Evolutionary conservation across 805 yeast genomes (phyloP).

Genomic region (Saccharomycopsis fodiens): DNA sequence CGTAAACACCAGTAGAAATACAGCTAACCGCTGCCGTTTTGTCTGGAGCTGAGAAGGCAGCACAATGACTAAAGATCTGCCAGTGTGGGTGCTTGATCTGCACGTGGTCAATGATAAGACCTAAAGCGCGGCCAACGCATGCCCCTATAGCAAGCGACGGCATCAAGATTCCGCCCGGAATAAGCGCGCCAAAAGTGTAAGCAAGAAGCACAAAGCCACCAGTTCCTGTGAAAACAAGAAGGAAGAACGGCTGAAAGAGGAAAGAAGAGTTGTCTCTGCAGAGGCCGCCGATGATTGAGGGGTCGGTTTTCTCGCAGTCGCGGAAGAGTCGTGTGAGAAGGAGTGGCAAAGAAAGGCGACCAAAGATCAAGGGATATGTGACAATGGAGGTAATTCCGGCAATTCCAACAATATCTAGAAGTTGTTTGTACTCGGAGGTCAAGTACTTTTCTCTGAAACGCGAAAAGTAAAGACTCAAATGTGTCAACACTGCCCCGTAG

Average conservation of each 20-base stretch:
- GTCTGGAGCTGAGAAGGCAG: slow-evolving; percentile 11
- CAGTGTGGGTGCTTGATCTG: slow-evolving; percentile 34
- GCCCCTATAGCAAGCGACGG: slow-evolving; percentile 62
- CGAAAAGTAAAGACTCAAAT: slow-evolving; percentile 39
- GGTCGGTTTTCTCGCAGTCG: slow-evolving; percentile 42
- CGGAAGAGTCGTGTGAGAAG: slow-evolving; percentile 51
- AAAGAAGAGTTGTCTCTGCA: slow-evolving; percentile 21
- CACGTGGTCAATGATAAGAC: slow-evolving; percentile 41
- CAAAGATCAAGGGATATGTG: slow-evolving; percentile 47
- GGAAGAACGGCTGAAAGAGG: slow-evolving; percentile 21
- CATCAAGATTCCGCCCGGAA: slow-evolving; percentile 64
- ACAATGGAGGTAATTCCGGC: slow-evolving; percentile 45
- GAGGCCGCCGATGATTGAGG: slow-evolving; percentile 24
- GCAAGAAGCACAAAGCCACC: slow-evolving; percentile 57
- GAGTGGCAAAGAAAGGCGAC: slow-evolving; percentile 48
- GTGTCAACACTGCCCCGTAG: slow-evolving; percentile 49
- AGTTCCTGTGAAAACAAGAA: slow-evolving; percentile 33
- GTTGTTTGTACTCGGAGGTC: slow-evolving; percentile 22
- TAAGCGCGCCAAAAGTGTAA: slow-evolving; percentile 57
- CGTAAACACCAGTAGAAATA: slow-evolving; percentile 81
- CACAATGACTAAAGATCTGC: slow-evolving; percentile 32
- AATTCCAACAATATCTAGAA: slow-evolving; percentile 42
- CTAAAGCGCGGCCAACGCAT: slow-evolving; percentile 47
- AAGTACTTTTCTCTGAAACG: slow-evolving; percentile 24
- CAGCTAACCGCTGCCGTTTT: slow-evolving; percentile 30